These are phyloP conservation scores for Flaveria robusta DNA, from an alignment of 129 eudicot genomes.

Conservation along the genomic window DNA sequence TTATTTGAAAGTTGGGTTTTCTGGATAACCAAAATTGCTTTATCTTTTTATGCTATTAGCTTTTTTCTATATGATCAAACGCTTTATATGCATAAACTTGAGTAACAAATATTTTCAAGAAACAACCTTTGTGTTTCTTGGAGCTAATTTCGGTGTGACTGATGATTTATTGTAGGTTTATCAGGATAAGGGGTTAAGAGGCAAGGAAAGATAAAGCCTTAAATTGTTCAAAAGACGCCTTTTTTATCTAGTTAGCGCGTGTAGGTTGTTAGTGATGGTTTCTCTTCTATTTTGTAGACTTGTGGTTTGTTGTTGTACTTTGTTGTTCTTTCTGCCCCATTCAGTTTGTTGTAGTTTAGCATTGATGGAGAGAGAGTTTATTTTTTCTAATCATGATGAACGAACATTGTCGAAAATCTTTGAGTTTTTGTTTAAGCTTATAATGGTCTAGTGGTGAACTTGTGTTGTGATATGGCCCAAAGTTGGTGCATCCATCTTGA, in stretches of 20 bases:
- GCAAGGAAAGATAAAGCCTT: constrained; percentile 44
- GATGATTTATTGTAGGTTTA: constrained; percentile 56
- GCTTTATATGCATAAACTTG: background rate
- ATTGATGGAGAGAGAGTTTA: constrained; percentile 21
- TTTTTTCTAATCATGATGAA: constrained; percentile 11
- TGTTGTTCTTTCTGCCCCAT: constrained; percentile 9
- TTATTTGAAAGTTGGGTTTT: background rate
- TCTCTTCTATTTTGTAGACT: constrained; percentile 33
- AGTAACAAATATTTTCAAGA: constrained; percentile 12
- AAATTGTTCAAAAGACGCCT: constrained; percentile 11
- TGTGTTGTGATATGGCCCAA: background rate
- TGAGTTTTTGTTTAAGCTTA: background rate
- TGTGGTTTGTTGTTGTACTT: constrained; percentile 41
- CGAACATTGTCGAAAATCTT: constrained; percentile 9
- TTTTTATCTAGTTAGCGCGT: constrained; percentile 26
- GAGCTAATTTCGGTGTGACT: background rate
- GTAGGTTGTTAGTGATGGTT: constrained; percentile 24
- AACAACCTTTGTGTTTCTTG: constrained; percentile 13
- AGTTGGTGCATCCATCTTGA: constrained; percentile 13
- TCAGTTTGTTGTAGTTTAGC: constrained; percentile 38
- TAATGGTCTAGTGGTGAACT: background rate
- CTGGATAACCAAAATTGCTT: background rate
- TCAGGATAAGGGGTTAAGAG: constrained; percentile 54
- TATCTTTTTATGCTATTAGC: background rate
- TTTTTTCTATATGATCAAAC: background rate